Base-by-base conservation (phyloP, 164 flowering plant species). In the Chloranthus sessilifolius region DNA sequence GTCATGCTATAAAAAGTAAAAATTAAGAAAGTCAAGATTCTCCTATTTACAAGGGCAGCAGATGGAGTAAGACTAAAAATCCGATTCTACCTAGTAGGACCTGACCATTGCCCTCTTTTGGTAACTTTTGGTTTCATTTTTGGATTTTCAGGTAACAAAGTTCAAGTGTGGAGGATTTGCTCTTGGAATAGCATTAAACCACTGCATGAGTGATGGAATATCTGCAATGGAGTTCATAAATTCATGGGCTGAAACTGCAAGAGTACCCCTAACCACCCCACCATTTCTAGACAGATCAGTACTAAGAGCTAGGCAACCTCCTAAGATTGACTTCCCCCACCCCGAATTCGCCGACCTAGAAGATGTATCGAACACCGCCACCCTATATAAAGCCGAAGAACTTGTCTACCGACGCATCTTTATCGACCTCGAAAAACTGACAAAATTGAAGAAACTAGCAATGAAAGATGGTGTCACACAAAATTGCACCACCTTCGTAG, bases 221-320 rank as follows among this genome's bases (percentile, higher is more conserved):
- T 33, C 60, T 3, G 66, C 52, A 3, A 42, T 52, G 47, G 52
- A 34, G 47, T 66, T 66, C 38, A 26, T 66, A 37, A 53, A 66
- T 19, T 56, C 71, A 30, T 66, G 71, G 71, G 65, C 60, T 9
- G 63, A 66, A 33, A 66, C 54, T 4, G 66, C 66, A 2, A 52
- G 71, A 52, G 0, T 47, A 1, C 28, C 66, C 4, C 14, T 57
- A 9, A 28, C 53, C 6, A 9, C 11, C 12, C 56, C 55, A 5
- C 51, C 69, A 23, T 47, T 47, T 31, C n/a, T 61, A 1, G 66
- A 66, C 37, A 56, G 66, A 37, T 12, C 58, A 6, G 7, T 56
- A 10, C 6, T 66, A 1, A 61, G 16, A 38, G n/a, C 63, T 4
- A 52, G 60, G 33, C 38, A 40, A 15, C 38, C 60, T 3, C 53